Conservation (phyloP, 768 basidiomycete genomes). For the Tricholoma saponaceum region DNA sequence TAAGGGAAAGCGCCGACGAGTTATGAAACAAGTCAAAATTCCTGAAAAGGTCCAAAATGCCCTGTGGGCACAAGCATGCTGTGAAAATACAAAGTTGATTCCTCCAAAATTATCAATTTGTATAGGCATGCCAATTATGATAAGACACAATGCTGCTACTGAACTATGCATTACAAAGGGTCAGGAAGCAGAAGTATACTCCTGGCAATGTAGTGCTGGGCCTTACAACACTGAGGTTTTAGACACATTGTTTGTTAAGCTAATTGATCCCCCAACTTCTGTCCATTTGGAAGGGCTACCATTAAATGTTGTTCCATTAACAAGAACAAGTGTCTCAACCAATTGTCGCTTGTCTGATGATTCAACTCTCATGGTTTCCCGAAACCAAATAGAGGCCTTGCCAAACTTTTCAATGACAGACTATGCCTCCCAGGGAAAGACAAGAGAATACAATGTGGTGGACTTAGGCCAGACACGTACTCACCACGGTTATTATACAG, state of each 20-base stretch:
- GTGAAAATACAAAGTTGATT: neutral
- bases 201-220: neutral
- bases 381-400: neutral
- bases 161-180: constrained; percentile 33
- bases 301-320: neutral
- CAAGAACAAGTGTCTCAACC: neutral
- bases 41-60: neutral
- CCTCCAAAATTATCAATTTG: constrained; percentile 18
- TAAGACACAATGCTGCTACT: constrained; percentile 27
- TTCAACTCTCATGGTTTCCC: neutral
- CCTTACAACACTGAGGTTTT: neutral
- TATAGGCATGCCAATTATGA: constrained; percentile 30
- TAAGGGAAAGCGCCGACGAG: neutral
- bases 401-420: constrained; percentile 31
- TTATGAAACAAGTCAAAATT: neutral
- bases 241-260: neutral
- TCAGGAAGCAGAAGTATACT: constrained; percentile 18
- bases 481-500: constrained; percentile 28
- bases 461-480: constrained; percentile 18
- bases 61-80: neutral
- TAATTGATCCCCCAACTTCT: neutral
- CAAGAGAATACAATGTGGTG: constrained; percentile 20
- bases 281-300: neutral
- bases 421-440: constrained; percentile 30
- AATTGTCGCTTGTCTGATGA: neutral